Conservation (phyloP, 306 rosid genomes). For the Fagus sylvatica region DNA sequence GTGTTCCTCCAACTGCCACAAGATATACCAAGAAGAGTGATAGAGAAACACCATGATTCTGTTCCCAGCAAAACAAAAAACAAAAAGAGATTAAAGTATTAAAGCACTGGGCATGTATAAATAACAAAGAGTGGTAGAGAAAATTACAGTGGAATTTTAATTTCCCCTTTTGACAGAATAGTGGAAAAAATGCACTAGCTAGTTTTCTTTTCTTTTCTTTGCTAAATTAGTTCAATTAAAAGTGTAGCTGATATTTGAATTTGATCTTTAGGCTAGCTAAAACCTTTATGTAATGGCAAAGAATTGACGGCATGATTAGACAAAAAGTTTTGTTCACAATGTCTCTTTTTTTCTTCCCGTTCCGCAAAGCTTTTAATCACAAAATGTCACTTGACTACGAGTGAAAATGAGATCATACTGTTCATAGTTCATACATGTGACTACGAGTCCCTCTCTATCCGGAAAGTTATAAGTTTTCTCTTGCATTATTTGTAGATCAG, state of each 20-base stretch:
- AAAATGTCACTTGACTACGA: no score
- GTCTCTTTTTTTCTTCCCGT: no score
- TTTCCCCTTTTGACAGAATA: no score
- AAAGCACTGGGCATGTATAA: no score
- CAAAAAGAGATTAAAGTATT: not conserved
- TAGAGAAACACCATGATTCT: not conserved
- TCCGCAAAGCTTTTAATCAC: no score
- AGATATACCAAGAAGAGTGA: not conserved
- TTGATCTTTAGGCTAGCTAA: not conserved
- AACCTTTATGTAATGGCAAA: not conserved
- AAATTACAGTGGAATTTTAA: conserved; percentile 6
- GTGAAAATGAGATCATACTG: no score
- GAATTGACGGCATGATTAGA: not conserved
- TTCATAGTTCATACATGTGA: no score
- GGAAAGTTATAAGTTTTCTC: no score
- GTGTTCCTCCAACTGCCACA: not conserved
- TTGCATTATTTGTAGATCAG: no score
- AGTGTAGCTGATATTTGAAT: conserved; percentile 2
- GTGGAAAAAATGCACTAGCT: no score
- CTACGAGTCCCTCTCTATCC: no score
- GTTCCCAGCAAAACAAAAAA: not conserved
- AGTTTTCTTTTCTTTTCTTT: no score
- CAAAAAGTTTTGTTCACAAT: not conserved
- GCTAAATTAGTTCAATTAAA: conserved; percentile 1
- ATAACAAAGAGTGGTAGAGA: not conserved